Conservation (phyloP, 139 green algal genomes). For the Auxenochlorella protothecoides region DNA sequence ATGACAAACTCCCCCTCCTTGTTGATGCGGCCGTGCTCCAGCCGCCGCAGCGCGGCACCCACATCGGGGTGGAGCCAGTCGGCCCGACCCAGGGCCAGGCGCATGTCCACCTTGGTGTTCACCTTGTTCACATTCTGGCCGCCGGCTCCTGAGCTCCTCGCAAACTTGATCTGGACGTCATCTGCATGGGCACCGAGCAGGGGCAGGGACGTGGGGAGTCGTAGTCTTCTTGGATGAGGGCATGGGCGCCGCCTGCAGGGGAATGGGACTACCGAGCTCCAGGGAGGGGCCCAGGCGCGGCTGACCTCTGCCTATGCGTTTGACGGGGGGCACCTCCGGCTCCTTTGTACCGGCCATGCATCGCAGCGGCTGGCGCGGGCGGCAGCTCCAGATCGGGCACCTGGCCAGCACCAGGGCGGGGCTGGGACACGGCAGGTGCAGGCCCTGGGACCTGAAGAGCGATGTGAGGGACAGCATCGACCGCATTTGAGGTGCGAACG, state of each 20-base stretch:
- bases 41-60: slow-evolving; percentile 50
- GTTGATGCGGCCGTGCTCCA: slow-evolving; percentile 87
- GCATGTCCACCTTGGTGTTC: slow-evolving; percentile 96
- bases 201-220: too few relatives aligned
- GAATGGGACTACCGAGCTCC: too few relatives aligned
- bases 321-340: slow-evolving; percentile 6
- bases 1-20: slow-evolving; percentile 85
- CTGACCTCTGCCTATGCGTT: slow-evolving; percentile 19
- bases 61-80: slow-evolving; percentile 74
- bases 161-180: slow-evolving; percentile 82
- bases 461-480: too few relatives aligned
- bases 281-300: too few relatives aligned
- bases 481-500: too few relatives aligned
- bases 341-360: slow-evolving; percentile 4
- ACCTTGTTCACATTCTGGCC: slow-evolving; percentile 96
- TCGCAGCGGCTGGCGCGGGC: background rate
- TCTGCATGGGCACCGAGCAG: slow-evolving; percentile 36
- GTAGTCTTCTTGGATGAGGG: too few relatives aligned
- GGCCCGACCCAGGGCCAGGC: slow-evolving; percentile 53
- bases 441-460: background rate
- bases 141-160: slow-evolving; percentile 75
- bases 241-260: too few relatives aligned
- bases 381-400: background rate
- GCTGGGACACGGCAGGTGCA: background rate
- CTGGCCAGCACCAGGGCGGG: background rate